Percentiles rank a stretch among this genome's conserved stretches.
phyloP scores from a whole-genome alignment of 2,329 filamentous ascomycete species.

The Epichloe elymi region DNA sequence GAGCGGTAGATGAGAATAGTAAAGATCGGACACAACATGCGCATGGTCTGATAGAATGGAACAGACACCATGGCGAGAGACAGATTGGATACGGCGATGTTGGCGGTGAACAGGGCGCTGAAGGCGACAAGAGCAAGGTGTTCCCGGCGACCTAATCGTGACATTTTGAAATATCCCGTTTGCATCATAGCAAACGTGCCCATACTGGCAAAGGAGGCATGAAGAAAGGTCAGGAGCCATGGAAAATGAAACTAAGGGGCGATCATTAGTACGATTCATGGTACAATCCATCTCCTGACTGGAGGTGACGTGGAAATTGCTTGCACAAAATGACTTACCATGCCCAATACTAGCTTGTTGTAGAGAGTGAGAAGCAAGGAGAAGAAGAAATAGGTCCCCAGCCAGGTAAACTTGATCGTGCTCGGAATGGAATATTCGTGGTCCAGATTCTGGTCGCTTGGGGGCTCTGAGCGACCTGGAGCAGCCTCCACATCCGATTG shows the following conservation, averaged over 20 bases:
- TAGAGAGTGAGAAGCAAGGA: constrained; percentile 39
- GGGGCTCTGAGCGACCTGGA: constrained; percentile 14
- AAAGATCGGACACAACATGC: constrained; percentile 48
- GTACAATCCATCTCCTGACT: background rate
- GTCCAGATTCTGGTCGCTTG: constrained; percentile 23
- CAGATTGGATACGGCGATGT: constrained; percentile 51
- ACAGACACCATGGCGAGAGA: constrained; percentile 49
- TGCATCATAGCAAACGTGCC: constrained; percentile 41
- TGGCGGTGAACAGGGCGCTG: constrained; percentile 48
- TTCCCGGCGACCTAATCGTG: constrained; percentile 37
- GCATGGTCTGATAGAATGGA: constrained; percentile 53
- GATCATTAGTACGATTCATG: background rate
- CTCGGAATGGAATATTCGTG: constrained; percentile 32
- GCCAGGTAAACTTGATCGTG: constrained; percentile 34
- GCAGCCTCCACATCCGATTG: constrained; percentile 21
- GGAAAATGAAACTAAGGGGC: constrained; percentile 39
- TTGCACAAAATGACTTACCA: constrained; percentile 21
- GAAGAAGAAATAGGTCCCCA: constrained; percentile 38
- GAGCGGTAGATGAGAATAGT: constrained; percentile 48
- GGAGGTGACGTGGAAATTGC: background rate
- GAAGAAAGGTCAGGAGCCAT: constrained; percentile 46
- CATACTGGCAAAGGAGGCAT: constrained; percentile 42
- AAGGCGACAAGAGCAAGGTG: constrained; percentile 44
- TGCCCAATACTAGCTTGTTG: constrained; percentile 44
- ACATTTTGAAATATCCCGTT: constrained; percentile 38